A percentile compares a stretch with the other conserved stretches of the same genome.
Conservation (phyloP, 2,329 filamentous ascomycete genomes). For the Amauroascus niger region DNA sequence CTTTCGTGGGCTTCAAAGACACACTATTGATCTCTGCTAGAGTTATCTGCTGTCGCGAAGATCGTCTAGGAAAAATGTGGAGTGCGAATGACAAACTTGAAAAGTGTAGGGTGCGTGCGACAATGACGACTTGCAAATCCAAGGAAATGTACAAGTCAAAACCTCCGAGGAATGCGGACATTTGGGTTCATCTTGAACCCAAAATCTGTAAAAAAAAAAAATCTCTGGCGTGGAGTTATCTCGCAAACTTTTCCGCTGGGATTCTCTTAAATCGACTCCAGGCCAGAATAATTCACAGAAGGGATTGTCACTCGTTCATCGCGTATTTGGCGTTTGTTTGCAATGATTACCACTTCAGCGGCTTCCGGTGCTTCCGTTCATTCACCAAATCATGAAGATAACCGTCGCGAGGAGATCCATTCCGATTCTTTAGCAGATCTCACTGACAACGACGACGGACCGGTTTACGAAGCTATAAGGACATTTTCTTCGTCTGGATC, state of each 20-base stretch:
- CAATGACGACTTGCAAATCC: conserved; percentile 2
- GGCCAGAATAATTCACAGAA: too few species aligned
- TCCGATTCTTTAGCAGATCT: not conserved
- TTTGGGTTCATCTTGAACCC: not conserved
- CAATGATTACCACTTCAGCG: conserved; percentile 1
- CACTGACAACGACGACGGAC: conserved; percentile 3
- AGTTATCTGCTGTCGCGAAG: not conserved
- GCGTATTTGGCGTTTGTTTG: not conserved
- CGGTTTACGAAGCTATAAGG: conserved; percentile 14
- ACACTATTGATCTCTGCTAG: too few species aligned
- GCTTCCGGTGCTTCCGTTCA: not conserved
- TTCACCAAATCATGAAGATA: not conserved
- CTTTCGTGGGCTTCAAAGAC: too few species aligned
- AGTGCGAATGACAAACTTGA: not conserved
- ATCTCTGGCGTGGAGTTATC: not conserved
- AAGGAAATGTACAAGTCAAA: not conserved
- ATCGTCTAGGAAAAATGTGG: not conserved
- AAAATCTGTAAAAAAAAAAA: conserved; percentile 1
- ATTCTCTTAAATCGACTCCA: not conserved
- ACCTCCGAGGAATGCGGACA: not conserved
- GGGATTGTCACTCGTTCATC: not conserved
- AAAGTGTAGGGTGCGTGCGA: not conserved
- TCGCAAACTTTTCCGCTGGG: not conserved
- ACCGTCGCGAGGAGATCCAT: not conserved
- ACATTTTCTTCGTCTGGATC: conserved; percentile 9